Evolutionary conservation across 177 flowering plant genomes (phyloP).

Genomic region (Vitis hybrid): DNA sequence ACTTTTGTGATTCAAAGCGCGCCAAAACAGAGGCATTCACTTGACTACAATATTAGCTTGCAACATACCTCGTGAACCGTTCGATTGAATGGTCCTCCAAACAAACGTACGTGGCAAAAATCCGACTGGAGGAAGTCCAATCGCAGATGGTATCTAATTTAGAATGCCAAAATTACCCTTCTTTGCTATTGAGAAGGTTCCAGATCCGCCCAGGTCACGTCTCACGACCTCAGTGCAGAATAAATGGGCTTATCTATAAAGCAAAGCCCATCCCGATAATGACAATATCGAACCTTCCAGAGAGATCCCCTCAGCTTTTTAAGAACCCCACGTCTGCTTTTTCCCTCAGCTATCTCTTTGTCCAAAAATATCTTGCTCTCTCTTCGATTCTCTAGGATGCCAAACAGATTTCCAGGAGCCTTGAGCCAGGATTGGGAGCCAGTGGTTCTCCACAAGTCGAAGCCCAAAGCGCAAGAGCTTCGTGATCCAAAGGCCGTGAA

Average conservation of each 20-base stretch:
- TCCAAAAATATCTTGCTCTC: not conserved
- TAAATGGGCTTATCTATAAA: not conserved
- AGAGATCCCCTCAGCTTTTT: slow-evolving; percentile 8
- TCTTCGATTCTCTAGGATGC: slow-evolving; percentile 33
- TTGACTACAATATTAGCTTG: no score
- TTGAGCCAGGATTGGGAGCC: slow-evolving; percentile 81
- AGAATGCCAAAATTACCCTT: not conserved
- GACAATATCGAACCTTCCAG: slow-evolving; percentile 15
- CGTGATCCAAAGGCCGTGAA: slow-evolving; percentile 68
- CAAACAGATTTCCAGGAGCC: slow-evolving; percentile 46
- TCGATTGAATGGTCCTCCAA: not conserved
- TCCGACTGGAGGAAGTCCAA: no score
- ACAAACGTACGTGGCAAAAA: no score
- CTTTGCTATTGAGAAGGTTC: not conserved
- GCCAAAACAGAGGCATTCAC: no score
- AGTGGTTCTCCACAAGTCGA: slow-evolving; percentile 62
- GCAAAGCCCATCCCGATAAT: not conserved
- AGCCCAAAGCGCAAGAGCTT: slow-evolving; percentile 49
- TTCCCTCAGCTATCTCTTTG: not conserved
- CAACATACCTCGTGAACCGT: not conserved
- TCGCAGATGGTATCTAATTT: not conserved
- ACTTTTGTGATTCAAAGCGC: not conserved
- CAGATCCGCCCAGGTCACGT: not conserved
- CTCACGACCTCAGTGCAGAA: not conserved
- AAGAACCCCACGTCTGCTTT: not conserved